These are phyloP conservation scores for Aureobasidium pullulans DNA, from an alignment of 2,329 filamentous ascomycete genomes.

Conservation along the genomic window DNA sequence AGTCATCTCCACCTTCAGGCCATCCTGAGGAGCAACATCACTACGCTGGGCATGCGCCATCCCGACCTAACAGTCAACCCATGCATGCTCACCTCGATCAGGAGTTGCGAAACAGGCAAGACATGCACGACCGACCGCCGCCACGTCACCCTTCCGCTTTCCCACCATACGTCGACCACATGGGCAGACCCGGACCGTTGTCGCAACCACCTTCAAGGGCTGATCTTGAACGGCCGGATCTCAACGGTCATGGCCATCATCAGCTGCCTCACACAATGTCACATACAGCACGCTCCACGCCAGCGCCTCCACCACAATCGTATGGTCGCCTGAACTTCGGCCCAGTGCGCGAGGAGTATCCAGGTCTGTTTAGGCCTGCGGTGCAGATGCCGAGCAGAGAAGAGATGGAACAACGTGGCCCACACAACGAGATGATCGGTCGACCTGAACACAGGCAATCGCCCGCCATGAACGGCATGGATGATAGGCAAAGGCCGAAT, in stretches of 20 bases:
- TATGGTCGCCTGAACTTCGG: slow-evolving; percentile 22
- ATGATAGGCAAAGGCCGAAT: neutral
- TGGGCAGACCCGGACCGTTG: neutral
- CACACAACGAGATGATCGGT: neutral
- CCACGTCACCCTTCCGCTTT: neutral
- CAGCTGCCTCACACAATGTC: neutral
- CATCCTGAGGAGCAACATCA: slow-evolving; percentile 14
- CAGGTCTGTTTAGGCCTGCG: slow-evolving; percentile 23
- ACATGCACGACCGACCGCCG: slow-evolving; percentile 3
- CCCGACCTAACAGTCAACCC: slow-evolving; percentile 30
- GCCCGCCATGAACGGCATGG: neutral
- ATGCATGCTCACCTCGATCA: slow-evolving; percentile 15
- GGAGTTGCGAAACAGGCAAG: slow-evolving; percentile 14
- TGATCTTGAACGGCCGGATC: neutral
- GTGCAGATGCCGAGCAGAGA: slow-evolving; percentile 3
- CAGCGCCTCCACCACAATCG: neutral
- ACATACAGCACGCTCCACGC: slow-evolving; percentile 10
- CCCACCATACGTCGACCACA: slow-evolving; percentile 3
- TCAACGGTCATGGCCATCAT: neutral
- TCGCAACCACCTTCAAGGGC: slow-evolving; percentile 7
- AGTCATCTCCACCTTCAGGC: slow-evolving; percentile 25
- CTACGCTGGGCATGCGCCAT: slow-evolving; percentile 9
- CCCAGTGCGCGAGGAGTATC: slow-evolving; percentile 25
- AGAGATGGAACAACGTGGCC: slow-evolving; percentile 10
- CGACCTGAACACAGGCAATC: slow-evolving; percentile 7